Evolutionary conservation across 1,139 yeast genomes (phyloP), one percentile per base, ranked within the genome.

Genomic region (Meyerozyma sp.): DNA sequence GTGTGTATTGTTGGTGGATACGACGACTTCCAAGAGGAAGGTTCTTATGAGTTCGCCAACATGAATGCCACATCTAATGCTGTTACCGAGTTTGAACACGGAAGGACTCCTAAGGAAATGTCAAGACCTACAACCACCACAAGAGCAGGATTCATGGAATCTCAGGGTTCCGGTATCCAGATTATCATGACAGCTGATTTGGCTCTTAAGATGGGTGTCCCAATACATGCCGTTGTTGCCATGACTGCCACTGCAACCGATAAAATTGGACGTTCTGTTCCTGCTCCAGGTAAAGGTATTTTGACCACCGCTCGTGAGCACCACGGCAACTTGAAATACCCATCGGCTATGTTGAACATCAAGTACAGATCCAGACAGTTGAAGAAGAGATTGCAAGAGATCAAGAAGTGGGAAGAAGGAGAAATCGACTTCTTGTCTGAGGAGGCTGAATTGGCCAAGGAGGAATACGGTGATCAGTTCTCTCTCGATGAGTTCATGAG

Each of bases 261-360:
- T 68, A 93, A 91, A 82, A 93, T 91, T 68, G 97, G 98, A 63
- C 86, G 97, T 73, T 91, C 98, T 44, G 94, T 93, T 56, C 99
- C 99, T 55, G 98, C 98, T 63, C 99, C 99, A 70, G 99, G 99
- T 68, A 90, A 91, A 75, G 99, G 99, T 84, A 85, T 93, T 57
- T 80, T 93, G 75, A 93, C 98, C 51, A 88, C 96, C 59, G 98
- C 98, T 46, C 86, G 95, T 64, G 99, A 93, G 73, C 82, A 84
- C 62, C 91, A 84, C 57, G 90, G 91, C 56, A 79, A 79, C 59
- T 77, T 85, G 75, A 86, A 87, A 71, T 85, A 79, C 76, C 82
- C 88, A 59, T 74, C 91, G 52, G 84, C 93, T 51, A 72, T 86
- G 70, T 74, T 93, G 73, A 88, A 90, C 70, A 83, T 93, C 69